Evolutionary conservation across 805 yeast species (phyloP).

Genomic region (Wickerhamiella alocasiicola): DNA sequence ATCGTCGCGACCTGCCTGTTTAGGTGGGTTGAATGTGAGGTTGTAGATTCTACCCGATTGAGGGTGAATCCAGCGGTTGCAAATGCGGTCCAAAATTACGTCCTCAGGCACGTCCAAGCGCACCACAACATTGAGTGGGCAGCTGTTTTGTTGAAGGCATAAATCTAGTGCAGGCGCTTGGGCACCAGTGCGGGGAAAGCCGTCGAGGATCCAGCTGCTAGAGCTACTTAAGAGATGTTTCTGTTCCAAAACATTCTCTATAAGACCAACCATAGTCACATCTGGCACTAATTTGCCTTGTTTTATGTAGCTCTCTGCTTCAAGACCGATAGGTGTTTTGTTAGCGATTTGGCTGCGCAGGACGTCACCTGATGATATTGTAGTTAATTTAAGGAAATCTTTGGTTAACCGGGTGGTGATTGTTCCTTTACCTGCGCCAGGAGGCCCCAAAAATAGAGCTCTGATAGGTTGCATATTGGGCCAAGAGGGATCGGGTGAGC

Average conservation of each 20-base stretch:
- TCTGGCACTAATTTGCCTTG: conserved; percentile 70
- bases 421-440: conserved; percentile 94
- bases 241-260: conserved; percentile 37
- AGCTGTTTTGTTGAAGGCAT: conserved; percentile 28
- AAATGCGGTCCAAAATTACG: conserved; percentile 71
- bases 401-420: conserved; percentile 55
- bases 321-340: conserved; percentile 33
- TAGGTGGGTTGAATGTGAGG: conserved; percentile 80
- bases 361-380: conserved; percentile 77
- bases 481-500: too few relatives aligned
- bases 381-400: conserved; percentile 38
- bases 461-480: conserved; percentile 6
- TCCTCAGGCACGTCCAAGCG: conserved; percentile 76
- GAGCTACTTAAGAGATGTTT: conserved; percentile 34
- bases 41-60: conserved; percentile 83
- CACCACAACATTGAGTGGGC: conserved; percentile 61
- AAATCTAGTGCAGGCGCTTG: conserved; percentile 56
- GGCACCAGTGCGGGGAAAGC: conserved; percentile 70
- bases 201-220: conserved; percentile 70
- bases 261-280: conserved; percentile 44
- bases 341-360: conserved; percentile 53
- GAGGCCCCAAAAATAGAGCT: conserved; percentile 74
- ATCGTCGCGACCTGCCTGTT: conserved; percentile 68
- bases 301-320: conserved; percentile 45
- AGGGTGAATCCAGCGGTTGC: conserved; percentile 71